Evolutionary conservation across 176 grass and related monocot genomes (phyloP).

Genomic region (Carex parvula): DNA sequence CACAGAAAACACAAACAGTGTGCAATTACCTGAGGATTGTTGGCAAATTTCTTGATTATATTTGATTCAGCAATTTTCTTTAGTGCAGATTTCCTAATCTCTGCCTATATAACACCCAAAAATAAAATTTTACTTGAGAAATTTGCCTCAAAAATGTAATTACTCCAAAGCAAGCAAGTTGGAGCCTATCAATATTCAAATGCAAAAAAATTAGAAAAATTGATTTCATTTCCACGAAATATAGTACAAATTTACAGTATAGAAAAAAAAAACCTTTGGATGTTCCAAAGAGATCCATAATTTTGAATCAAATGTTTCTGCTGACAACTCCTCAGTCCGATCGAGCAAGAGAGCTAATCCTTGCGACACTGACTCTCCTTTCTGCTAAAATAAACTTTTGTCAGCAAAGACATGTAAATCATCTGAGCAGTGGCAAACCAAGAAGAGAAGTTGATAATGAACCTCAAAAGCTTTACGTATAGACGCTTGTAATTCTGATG

Average conservation of each 20-base stretch:
- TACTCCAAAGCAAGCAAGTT: constrained; percentile 6
- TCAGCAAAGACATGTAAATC: constrained; percentile 5
- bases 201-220: neutral
- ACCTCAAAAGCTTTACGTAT: constrained; percentile 90
- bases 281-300: constrained; percentile 89
- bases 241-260: neutral
- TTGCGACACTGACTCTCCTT: constrained; percentile 41
- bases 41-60: constrained; percentile 37
- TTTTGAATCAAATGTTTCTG: constrained; percentile 60
- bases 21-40: constrained; percentile 54
- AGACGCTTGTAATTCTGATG: constrained; percentile 52
- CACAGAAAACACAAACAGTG: constrained; percentile 13
- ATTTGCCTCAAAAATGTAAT: neutral
- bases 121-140: constrained; percentile 7
- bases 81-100: constrained; percentile 57
- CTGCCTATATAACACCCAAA: constrained; percentile 37
- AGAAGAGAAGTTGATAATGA: constrained; percentile 6
- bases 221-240: constrained; percentile 4
- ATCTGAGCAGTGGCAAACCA: neutral
- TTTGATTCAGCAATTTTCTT: constrained; percentile 64
- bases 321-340: constrained; percentile 33
- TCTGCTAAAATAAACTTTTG: constrained; percentile 31
- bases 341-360: constrained; percentile 45
- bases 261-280: constrained; percentile 75
- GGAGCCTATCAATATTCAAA: constrained; percentile 12